Base-by-base conservation (phyloP, 75 land plant genomes). In the Pseudotsuga menziesii region DNA sequence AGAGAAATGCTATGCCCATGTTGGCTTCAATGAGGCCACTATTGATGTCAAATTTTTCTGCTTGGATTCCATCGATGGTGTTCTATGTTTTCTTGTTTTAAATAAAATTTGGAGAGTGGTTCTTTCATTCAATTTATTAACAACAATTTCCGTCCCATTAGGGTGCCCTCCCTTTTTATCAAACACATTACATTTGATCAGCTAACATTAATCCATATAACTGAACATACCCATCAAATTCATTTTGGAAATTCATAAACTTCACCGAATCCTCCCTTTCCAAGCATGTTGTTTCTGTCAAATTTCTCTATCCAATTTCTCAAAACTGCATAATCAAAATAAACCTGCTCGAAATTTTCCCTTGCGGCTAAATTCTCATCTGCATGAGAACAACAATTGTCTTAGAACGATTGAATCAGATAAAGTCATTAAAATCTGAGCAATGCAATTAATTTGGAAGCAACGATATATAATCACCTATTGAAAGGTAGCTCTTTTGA, bases 61-160 rank as follows among this genome's bases (percentile, higher is more conserved):
- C n/a, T n/a, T n/a, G n/a, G n/a, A n/a, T n/a, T n/a, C n/a, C n/a
- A n/a, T n/a, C n/a, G n/a, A n/a, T n/a, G n/a, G n/a, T n/a, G n/a
- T n/a, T n/a, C n/a, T n/a, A n/a, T n/a, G n/a, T n/a, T n/a, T n/a
- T n/a, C n/a, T n/a, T n/a, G n/a, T n/a, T n/a, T n/a, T n/a, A n/a
- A n/a, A n/a, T n/a, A n/a, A n/a, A n/a, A n/a, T n/a, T n/a, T n/a
- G n/a, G n/a, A n/a, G n/a, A n/a, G n/a, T n/a, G n/a, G n/a, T 22
- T 13, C 79, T 48, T 57, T n/a, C 26, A 6, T 15, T 14, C 4
- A 78, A 52, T 36, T 69, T 78, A 23, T 78, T 78, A 23, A 78
- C 69, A 12, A 74, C 79, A 71, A 78, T 44, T 0, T 22, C 56
- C 72, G 15, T 23, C 64, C 64, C 64, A 26, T 62, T 17, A 0